Conservation (phyloP, 2,329 filamentous ascomycete species). For the Akanthomyces muscarius region DNA sequence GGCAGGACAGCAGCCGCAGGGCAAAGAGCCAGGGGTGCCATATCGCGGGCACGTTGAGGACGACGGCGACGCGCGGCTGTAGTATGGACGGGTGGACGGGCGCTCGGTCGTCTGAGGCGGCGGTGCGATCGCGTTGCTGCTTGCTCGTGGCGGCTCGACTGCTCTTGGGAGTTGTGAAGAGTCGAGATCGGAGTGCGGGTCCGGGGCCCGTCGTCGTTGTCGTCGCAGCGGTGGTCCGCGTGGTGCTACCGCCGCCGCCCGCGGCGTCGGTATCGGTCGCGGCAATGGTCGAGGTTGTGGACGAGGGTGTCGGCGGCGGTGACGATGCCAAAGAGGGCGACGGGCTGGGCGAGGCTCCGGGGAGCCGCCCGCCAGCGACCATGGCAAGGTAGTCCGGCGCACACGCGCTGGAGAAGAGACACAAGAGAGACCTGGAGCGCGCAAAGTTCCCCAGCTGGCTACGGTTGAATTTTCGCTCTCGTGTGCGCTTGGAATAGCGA, state of each 20-base stretch:
- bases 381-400: background rate
- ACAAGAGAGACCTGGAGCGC: background rate
- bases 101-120: background rate
- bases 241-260: background rate
- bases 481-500: background rate
- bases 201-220: background rate
- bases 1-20: constrained; percentile 67
- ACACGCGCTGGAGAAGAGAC: background rate
- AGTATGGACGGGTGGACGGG: constrained; percentile 43
- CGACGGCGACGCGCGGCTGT: constrained; percentile 73
- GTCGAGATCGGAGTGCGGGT: background rate
- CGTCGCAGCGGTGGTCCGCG: background rate
- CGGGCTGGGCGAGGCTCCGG: constrained; percentile 17
- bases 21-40: constrained; percentile 73
- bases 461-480: background rate
- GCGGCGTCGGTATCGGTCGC: background rate
- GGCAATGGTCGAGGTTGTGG: constrained; percentile 1
- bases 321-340: constrained; percentile 9
- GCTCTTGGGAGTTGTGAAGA: background rate
- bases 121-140: background rate
- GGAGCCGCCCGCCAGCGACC: constrained; percentile 12
- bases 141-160: background rate
- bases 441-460: no score
- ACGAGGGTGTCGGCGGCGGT: constrained; percentile 4
- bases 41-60: constrained; percentile 65